Evolutionary conservation across 192 early-diverging fungal species (phyloP), one percentile per base, ranked within the genome.

Genomic region (Linnemannia schmuckeri): DNA sequence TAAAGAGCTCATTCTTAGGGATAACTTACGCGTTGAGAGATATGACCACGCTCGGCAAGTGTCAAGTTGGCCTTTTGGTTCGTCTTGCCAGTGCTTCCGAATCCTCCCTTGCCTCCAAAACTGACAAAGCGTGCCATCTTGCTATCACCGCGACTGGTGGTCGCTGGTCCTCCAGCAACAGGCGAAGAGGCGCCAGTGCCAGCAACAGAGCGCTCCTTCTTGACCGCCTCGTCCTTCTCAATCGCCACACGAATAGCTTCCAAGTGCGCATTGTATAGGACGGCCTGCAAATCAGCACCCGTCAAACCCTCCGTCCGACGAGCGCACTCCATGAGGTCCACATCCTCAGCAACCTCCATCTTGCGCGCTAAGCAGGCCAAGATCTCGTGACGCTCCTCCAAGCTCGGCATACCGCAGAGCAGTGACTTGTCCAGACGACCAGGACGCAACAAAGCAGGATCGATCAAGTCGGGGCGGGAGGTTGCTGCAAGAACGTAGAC

Each of bases 401-500:
- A 33, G 66, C 57, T 86, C 0, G 98, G 98, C 93, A 99, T 94
- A 10, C 91, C 94, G 85, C 97, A 98, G 22, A 98, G 82, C 24
- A 99, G 82, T 9, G 94, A 92, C 83, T 96, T 97, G 84, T 97
- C 96, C 30, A 97, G 81, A 76, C 96, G 93, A 55, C 96, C 96
- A 20, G 96, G 96, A 22, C 96, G 93, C 33, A 97, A 82, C 74
- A 97, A 85, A 7, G 95, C 95, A 10, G 96, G 96, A 81, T 96
- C 96, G 54, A 96, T 97, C 30, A 97, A 89, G 76, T 96, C 95
- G n/a, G 95, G 96, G 13, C 96, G 92, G 70, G 95, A 95, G 41
- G 97, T 99, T 0, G 98, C 98, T 10, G 97, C 98, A 74, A 99
- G 88, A 22, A 99, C 98, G 83, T 98, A 99, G 3, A 99, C 98